Percentiles rank a stretch among this genome's conserved stretches.
Evolutionary conservation across 202 grass and related monocot genomes (phyloP).

Genomic region (Setaria italica): DNA sequence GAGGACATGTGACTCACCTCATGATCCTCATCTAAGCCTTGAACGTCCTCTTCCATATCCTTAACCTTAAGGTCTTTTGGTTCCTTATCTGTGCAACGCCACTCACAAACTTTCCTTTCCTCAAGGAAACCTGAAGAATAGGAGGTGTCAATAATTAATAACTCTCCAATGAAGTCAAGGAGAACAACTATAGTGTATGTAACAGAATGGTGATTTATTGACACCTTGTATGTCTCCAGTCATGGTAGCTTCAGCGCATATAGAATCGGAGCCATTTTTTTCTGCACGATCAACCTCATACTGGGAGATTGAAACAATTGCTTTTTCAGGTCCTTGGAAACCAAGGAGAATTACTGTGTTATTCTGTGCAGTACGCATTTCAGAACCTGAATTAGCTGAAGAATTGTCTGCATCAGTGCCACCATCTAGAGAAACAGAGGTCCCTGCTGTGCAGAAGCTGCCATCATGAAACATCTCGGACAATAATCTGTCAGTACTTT

Average conservation of each 20-base stretch:
- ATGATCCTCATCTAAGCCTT: slow-evolving; percentile 33
- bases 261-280: neutral
- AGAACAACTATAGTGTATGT: neutral
- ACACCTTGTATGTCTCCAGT: neutral
- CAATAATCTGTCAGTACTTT: no score
- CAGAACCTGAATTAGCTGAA: no score
- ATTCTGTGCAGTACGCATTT: no score
- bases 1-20: slow-evolving; percentile 38
- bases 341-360: neutral
- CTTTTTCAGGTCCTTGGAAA: slow-evolving; percentile 20
- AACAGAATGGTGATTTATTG: neutral
- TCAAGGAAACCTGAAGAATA: slow-evolving; percentile 31
- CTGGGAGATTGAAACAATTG: slow-evolving; percentile 28
- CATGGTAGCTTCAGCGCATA: neutral
- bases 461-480: no score
- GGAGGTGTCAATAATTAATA: neutral
- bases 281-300: slow-evolving; percentile 32
- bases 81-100: slow-evolving; percentile 23
- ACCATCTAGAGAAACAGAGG: no score
- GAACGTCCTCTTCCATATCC: neutral
- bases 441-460: no score
- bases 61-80: neutral
- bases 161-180: slow-evolving; percentile 8
- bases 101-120: neutral
- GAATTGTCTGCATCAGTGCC: no score